Percentiles rank a stretch among this genome's conserved stretches.
phyloP scores from a whole-genome alignment of 768 basidiomycete genomes.

The Mrakia frigida region DNA sequence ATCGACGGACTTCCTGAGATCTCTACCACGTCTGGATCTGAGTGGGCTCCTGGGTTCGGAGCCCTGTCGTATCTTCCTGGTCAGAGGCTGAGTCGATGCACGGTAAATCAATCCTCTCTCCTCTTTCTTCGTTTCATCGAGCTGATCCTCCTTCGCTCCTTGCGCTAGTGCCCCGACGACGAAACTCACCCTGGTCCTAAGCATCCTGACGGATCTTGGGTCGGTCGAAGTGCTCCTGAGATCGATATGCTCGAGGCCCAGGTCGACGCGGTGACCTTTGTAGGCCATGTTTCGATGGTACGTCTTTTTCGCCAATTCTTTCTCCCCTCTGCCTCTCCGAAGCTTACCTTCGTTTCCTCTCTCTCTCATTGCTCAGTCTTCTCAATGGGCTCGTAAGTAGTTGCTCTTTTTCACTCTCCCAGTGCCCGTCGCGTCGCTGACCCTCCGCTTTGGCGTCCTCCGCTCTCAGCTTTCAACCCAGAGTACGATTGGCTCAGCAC shows the following conservation, averaged over 20 bases:
- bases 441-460: no score
- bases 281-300: not conserved
- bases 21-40: constrained; percentile 2
- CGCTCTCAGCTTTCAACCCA: constrained; percentile 9
- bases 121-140: no score
- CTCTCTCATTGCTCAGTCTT: constrained; percentile 55
- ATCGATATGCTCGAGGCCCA: not conserved
- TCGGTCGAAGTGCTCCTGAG: constrained; percentile 78
- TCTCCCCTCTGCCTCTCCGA: not conserved
- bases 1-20: constrained; percentile 4
- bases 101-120: no score
- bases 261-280: no score
- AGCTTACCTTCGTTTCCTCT: not conserved
- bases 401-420: not conserved
- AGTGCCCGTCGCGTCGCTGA: no score
- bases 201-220: constrained; percentile 41
- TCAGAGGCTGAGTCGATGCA: constrained; percentile 60
- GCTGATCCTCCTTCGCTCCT: no score
- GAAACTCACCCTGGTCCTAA: constrained; percentile 48
- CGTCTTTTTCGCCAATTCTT: not conserved
- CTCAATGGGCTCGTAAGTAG: constrained; percentile 17
- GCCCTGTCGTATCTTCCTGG: constrained; percentile 37
- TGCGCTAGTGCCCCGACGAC: constrained; percentile 36
- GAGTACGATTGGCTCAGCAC: constrained; percentile 15
- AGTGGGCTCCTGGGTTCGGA: constrained; percentile 8